A percentile compares a stretch with the other conserved stretches of the same genome.
These are phyloP conservation scores for Physaria fendleri DNA, from an alignment of 345 rosid species.

Conservation along the genomic window DNA sequence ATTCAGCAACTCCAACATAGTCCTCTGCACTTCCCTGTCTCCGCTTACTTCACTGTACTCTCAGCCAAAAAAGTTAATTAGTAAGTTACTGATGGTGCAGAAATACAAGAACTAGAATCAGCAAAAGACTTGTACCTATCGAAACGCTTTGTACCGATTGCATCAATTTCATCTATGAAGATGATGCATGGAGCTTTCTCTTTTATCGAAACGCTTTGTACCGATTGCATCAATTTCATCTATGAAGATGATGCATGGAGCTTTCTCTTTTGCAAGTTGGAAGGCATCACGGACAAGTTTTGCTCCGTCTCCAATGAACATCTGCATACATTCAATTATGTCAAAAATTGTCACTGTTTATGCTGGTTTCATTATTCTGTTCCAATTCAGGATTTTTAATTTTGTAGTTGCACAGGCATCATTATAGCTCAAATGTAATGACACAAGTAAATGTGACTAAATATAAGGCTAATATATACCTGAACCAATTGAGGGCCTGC, in stretches of 20 bases:
- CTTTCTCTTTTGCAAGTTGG: constrained; percentile 97
- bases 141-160: constrained; percentile 96
- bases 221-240: constrained; percentile 99
- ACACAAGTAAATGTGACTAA: no score
- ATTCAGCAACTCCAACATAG: constrained; percentile 95
- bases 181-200: constrained; percentile 99
- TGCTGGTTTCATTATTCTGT: no score
- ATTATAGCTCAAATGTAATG: no score
- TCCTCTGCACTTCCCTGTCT: constrained; percentile 99
- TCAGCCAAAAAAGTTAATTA: constrained; percentile 12
- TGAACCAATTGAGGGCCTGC: constrained; percentile 99
- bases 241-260: constrained; percentile 97
- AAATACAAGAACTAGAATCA: background rate
- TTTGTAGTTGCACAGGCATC: no score
- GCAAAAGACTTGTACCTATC: constrained; percentile 58
- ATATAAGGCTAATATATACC: no score
- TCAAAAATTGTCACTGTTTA: no score
- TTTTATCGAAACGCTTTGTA: constrained; percentile 96
- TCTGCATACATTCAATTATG: constrained; percentile 56
- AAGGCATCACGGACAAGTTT: constrained; percentile 99
- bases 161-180: constrained; percentile 98
- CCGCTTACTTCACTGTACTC: constrained; percentile 97
- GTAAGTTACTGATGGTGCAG: background rate
- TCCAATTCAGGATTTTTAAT: no score
- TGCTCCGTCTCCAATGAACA: constrained; percentile 99